These are phyloP conservation scores for Phialocephala subalpina DNA, from an alignment of 2,329 filamentous ascomycete genomes.

Conservation along the genomic window DNA sequence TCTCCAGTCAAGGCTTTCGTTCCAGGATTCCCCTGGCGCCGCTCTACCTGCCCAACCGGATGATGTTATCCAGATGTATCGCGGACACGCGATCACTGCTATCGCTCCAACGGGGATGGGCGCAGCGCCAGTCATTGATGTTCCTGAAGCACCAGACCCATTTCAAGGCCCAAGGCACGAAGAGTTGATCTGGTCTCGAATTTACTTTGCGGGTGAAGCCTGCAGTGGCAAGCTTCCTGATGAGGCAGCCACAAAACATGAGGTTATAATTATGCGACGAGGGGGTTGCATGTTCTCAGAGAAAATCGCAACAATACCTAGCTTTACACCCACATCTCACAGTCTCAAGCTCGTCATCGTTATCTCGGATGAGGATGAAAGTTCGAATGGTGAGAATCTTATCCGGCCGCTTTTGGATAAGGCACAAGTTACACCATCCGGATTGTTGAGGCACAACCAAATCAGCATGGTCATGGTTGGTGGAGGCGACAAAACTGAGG, in stretches of 20 bases:
- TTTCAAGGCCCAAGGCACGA: constrained; percentile 40
- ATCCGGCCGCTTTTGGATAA: constrained; percentile 77
- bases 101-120: constrained; percentile 61
- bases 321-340: constrained; percentile 66
- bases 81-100: constrained; percentile 50
- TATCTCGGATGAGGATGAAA: constrained; percentile 59
- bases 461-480: constrained; percentile 87
- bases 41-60: constrained; percentile 46
- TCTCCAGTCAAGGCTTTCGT: constrained; percentile 51
- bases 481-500: constrained; percentile 72
- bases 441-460: constrained; percentile 57
- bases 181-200: constrained; percentile 70
- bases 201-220: constrained; percentile 76
- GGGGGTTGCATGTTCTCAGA: constrained; percentile 85
- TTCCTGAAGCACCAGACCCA: constrained; percentile 50
- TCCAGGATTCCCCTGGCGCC: constrained; percentile 54
- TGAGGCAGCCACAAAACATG: constrained; percentile 62
- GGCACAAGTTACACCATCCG: constrained; percentile 59
- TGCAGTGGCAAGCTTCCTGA: constrained; percentile 64
- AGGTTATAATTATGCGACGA: constrained; percentile 83
- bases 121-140: constrained; percentile 74
- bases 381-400: constrained; percentile 40
- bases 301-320: constrained; percentile 87
- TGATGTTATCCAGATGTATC: constrained; percentile 41
- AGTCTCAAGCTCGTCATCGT: constrained; percentile 84